Percentiles rank a stretch among this genome's conserved stretches.
These are phyloP conservation scores for Dioszegia crocea DNA, from an alignment of 768 basidiomycete species.

Conservation along the genomic window DNA sequence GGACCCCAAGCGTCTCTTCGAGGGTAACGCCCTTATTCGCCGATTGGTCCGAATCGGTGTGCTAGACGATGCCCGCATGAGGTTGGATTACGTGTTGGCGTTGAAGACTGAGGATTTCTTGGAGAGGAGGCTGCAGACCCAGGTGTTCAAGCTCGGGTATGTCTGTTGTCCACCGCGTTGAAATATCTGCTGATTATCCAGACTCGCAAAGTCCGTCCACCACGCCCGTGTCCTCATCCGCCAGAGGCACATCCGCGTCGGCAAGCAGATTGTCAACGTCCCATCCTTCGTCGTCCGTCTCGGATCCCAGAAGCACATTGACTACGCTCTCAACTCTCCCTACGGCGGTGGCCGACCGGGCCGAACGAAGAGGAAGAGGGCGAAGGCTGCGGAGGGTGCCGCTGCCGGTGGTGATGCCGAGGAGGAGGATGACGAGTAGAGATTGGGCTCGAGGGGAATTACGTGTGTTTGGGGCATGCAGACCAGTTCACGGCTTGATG, in stretches of 20 bases:
- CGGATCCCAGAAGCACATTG: slow-evolving; percentile 99
- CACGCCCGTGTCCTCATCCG: slow-evolving; percentile 97
- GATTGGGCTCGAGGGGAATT: neutral
- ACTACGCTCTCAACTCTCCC: slow-evolving; percentile 94
- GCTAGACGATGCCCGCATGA: slow-evolving; percentile 97
- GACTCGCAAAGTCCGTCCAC: slow-evolving; percentile 96
- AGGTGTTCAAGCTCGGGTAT: slow-evolving; percentile 89
- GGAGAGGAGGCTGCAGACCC: slow-evolving; percentile 97
- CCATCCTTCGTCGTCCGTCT: slow-evolving; percentile 98
- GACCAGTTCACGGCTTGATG: neutral
- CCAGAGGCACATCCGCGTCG: slow-evolving; percentile 99
- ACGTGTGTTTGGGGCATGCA: slow-evolving; percentile 1
- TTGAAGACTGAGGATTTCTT: slow-evolving; percentile 99
- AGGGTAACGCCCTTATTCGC: slow-evolving; percentile 59
- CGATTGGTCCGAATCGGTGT: slow-evolving; percentile 98
- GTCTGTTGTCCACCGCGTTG: slow-evolving; percentile 9
- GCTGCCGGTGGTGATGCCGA: slow-evolving; percentile 85
- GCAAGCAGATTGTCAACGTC: slow-evolving; percentile 98
- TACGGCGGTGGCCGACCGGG: slow-evolving; percentile 83
- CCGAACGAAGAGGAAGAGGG: slow-evolving; percentile 98
- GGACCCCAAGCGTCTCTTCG: slow-evolving; percentile 99
- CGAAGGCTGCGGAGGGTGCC: slow-evolving; percentile 83
- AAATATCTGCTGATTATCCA: slow-evolving; percentile 3
- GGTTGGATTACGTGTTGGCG: slow-evolving; percentile 99
- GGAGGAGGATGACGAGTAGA: slow-evolving; percentile 70